Percentiles rank a stretch among this genome's conserved stretches.
These are phyloP conservation scores for Verruconis gallopava DNA, from an alignment of 2,329 filamentous ascomycete genomes.

Conservation along the genomic window DNA sequence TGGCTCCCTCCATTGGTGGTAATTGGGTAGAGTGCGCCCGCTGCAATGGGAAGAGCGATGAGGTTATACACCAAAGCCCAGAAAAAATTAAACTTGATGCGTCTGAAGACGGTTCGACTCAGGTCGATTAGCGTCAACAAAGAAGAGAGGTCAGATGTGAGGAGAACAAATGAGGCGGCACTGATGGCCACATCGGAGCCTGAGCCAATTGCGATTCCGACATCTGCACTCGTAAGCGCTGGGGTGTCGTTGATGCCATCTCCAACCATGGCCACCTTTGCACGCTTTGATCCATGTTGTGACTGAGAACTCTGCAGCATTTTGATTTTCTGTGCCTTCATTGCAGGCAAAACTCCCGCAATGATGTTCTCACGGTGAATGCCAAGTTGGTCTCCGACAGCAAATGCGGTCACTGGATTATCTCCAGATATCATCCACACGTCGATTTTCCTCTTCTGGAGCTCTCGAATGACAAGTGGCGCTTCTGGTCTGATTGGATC, in stretches of 20 bases:
- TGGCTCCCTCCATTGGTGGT: conserved; percentile 36
- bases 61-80: conserved; percentile 80
- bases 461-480: conserved; percentile 46
- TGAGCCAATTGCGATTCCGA: conserved; percentile 64
- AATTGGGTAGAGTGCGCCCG: conserved; percentile 61
- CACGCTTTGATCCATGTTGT: conserved; percentile 23
- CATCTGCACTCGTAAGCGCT: conserved; percentile 64
- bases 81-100: conserved; percentile 73
- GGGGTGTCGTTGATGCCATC: conserved; percentile 82
- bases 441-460: conserved; percentile 52
- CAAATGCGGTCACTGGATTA: conserved; percentile 70
- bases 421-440: conserved; percentile 93
- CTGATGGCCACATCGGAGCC: conserved; percentile 52
- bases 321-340: conserved; percentile 63
- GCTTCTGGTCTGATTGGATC: conserved; percentile 72
- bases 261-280: conserved; percentile 68
- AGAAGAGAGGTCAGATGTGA: conserved; percentile 55
- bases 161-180: conserved; percentile 67
- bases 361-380: conserved; percentile 65
- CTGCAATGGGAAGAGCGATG: conserved; percentile 65
- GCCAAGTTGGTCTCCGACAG: conserved; percentile 62
- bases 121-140: conserved; percentile 64
- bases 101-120: conserved; percentile 56
- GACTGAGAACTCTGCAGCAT: conserved; percentile 27
- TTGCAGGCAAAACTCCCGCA: conserved; percentile 71